A percentile compares a stretch with the other conserved stretches of the same genome.
These are phyloP conservation scores for Meredithiella fracta DNA, from an alignment of 2,329 filamentous ascomycete species.

Conservation along the genomic window DNA sequence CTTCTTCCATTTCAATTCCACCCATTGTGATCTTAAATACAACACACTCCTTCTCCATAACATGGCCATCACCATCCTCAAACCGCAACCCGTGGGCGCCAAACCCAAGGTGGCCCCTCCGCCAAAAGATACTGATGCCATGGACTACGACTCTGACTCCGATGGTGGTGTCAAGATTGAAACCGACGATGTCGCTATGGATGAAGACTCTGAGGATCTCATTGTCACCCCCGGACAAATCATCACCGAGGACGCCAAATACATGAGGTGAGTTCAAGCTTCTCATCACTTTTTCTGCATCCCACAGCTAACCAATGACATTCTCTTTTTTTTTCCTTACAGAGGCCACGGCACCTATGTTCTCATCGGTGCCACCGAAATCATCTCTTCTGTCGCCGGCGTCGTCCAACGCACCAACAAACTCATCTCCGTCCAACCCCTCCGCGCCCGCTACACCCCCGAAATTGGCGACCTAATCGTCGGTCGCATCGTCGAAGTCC, in stretches of 20 bases:
- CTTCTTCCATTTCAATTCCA: neutral
- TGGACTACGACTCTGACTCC: constrained; percentile 29
- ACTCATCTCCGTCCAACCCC: constrained; percentile 74
- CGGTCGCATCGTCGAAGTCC: constrained; percentile 87
- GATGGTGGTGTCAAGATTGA: constrained; percentile 31
- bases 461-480: constrained; percentile 94
- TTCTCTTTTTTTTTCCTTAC: constrained; percentile 14
- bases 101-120: constrained; percentile 11
- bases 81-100: constrained; percentile 22
- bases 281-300: neutral
- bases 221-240: constrained; percentile 81
- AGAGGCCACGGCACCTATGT: constrained; percentile 89
- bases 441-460: constrained; percentile 83
- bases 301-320: neutral
- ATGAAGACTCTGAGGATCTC: constrained; percentile 22
- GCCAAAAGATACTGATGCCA: constrained; percentile 18
- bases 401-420: constrained; percentile 91
- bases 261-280: constrained; percentile 53
- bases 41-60: neutral
- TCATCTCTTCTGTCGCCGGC: constrained; percentile 80
- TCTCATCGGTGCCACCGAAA: constrained; percentile 43
- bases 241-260: constrained; percentile 84
- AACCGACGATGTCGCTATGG: constrained; percentile 29
- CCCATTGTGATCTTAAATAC: neutral
- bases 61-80: constrained; percentile 35